Conservation (phyloP, 352 stramenopile genomes). For the Bremia lactucae region DNA sequence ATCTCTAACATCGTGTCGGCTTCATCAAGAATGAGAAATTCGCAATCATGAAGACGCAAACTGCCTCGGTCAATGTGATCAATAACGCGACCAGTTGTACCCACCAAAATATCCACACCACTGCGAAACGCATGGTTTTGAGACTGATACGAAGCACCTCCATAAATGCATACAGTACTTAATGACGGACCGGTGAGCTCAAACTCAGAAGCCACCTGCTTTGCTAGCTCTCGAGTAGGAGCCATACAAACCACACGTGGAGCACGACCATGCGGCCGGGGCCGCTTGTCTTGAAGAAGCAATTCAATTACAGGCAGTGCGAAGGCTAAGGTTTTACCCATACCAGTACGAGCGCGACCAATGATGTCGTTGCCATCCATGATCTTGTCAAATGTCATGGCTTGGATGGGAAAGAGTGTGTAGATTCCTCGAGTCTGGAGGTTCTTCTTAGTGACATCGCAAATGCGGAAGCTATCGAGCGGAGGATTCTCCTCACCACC, state of each 20-base stretch:
- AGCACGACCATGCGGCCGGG: conserved; percentile 49
- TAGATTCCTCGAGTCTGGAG: conserved; percentile 74
- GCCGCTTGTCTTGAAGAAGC: conserved; percentile 78
- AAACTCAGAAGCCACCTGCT: conserved; percentile 92
- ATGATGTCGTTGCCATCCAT: conserved; percentile 94
- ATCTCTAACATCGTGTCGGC: conserved; percentile 94
- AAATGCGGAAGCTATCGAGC: conserved; percentile 65
- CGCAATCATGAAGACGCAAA: conserved; percentile 76
- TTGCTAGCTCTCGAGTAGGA: conserved; percentile 95
- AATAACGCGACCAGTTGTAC: conserved; percentile 87
- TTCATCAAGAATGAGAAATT: conserved; percentile 91
- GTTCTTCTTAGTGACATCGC: conserved; percentile 39
- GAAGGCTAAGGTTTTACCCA: conserved; percentile 98
- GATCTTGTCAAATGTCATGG: conserved; percentile 93
- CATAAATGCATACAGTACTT: conserved; percentile 87
- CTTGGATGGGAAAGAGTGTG: conserved; percentile 88
- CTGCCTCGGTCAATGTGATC: conserved; percentile 90
- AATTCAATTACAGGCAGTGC: conserved; percentile 91
- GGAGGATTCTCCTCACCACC: conserved; percentile 53
- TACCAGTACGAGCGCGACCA: conserved; percentile 92
- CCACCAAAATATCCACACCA: conserved; percentile 89
- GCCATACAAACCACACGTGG: conserved; percentile 94
- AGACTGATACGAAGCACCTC: conserved; percentile 81
- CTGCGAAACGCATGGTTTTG: conserved; percentile 84
- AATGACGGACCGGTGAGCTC: conserved; percentile 70